Evolutionary conservation across 2,329 filamentous ascomycete species (phyloP), one percentile per base, ranked within the genome.

Genomic region (Huntiella moniliformis): DNA sequence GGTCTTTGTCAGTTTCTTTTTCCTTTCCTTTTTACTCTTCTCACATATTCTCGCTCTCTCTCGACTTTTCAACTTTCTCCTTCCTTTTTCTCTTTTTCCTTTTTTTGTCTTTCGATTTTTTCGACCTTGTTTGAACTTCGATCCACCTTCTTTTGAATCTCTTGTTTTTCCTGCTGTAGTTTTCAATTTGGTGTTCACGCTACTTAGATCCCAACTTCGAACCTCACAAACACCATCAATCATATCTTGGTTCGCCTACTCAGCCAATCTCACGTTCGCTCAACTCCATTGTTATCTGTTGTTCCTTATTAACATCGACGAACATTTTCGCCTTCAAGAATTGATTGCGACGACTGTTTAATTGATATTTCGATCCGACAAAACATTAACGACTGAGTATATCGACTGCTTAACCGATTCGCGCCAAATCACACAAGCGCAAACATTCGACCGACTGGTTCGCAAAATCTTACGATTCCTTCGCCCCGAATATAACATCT

Each of bases 11-110:
- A 11, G 7, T 33, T 37, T 45, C 32, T 42, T 41, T 43, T 49
- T 39, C 17, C 38, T 41, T 39, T 34, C 37, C 22, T 28, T 46
- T 40, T 47, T 28, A 15, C 44, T 33, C 17, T 49, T 28, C 31
- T 36, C 49, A 18, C 41, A 46, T 18, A 15, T 42, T 35, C 34
- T 41, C 41, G 35, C 37, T 42, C 36, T 45, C 34, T 40, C 22
- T 28, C n/a, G 12, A 16, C 44, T 36, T 33, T 40, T 39, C 31
- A 33, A 12, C 18, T 34, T 44, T 17, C 38, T 32, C 44, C 39
- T 50, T 46, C 38, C 37, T 49, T 49, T 42, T 47, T 44, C 40
- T 32, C 34, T 42, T 45, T 42, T 42, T 18, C 28, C 49, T 35
- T 38, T 44, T 43, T n/a, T 42, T 34, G 13, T 34, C 15, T 41